Evolutionary conservation across 2,329 filamentous ascomycete genomes (phyloP).

Genomic region (Arthrobotrys sphaeroides): DNA sequence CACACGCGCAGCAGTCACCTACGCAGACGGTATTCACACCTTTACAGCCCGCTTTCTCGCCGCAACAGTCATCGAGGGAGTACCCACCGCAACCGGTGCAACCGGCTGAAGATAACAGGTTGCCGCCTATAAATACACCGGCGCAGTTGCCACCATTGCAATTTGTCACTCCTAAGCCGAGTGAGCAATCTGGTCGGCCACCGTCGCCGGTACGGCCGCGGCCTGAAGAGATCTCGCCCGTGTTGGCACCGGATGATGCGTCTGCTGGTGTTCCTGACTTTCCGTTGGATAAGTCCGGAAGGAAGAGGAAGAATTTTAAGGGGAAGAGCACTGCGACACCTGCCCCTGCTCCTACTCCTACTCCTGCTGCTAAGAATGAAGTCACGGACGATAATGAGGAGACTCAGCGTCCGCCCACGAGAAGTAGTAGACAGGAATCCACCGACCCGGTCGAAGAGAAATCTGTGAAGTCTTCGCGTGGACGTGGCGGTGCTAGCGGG

Average conservation of each 20-base stretch:
- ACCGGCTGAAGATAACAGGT: constrained; percentile 23
- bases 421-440: constrained; percentile 27
- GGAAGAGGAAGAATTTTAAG: constrained; percentile 16
- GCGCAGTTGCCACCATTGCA: constrained; percentile 44
- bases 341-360: too few species aligned
- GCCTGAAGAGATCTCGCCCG: constrained; percentile 48
- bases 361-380: constrained; percentile 19
- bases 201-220: constrained; percentile 32
- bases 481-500: constrained; percentile 11
- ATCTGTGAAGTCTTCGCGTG: constrained; percentile 1
- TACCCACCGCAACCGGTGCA: not conserved
- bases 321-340: constrained; percentile 11
- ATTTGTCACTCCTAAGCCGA: constrained; percentile 24
- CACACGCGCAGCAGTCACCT: constrained; percentile 22
- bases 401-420: not conserved
- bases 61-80: not conserved
- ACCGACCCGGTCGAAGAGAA: constrained; percentile 25
- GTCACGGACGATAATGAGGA: too few species aligned
- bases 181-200: constrained; percentile 9
- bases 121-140: constrained; percentile 46
- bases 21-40: constrained; percentile 23
- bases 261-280: constrained; percentile 25
- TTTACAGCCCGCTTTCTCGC: constrained; percentile 35
- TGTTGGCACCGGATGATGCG: constrained; percentile 34
- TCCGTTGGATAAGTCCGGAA: constrained; percentile 23